A percentile compares a stretch with the other conserved stretches of the same genome.
These are phyloP conservation scores for Pichia scutulata DNA, from an alignment of 805 yeast species.

Conservation along the genomic window DNA sequence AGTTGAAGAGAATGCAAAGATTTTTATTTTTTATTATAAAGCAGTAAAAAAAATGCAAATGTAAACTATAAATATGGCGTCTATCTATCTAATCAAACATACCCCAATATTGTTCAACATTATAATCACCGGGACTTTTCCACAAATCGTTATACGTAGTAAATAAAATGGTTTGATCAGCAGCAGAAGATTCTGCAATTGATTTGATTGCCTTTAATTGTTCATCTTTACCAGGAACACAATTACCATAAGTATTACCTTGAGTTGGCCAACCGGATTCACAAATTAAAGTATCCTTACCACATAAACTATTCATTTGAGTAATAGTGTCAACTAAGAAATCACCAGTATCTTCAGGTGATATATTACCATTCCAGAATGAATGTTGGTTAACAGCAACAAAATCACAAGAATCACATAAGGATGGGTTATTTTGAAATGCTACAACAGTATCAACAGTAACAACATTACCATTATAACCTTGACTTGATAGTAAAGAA, in stretches of 20 bases:
- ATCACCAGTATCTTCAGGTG: constrained; percentile 45
- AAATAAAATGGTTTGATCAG: constrained; percentile 46
- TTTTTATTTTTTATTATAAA: too few species aligned
- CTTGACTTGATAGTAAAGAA: constrained; percentile 36
- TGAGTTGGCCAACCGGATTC: constrained; percentile 70
- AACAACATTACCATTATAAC: constrained; percentile 49
- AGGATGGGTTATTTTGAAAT: constrained; percentile 40
- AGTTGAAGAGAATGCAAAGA: too few species aligned
- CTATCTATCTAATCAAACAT: constrained; percentile 30
- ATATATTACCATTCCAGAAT: constrained; percentile 50
- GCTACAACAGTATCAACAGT: constrained; percentile 62
- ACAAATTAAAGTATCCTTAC: constrained; percentile 44
- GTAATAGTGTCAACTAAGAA: constrained; percentile 44
- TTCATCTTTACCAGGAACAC: constrained; percentile 48
- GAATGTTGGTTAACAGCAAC: constrained; percentile 65
- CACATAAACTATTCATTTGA: constrained; percentile 37
- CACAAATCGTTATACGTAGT: constrained; percentile 58
- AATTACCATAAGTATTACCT: constrained; percentile 43
- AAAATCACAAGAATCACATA: constrained; percentile 54
- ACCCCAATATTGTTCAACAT: constrained; percentile 61
- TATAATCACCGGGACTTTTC: constrained; percentile 49
- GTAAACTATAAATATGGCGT: background rate
- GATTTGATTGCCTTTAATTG: constrained; percentile 46
- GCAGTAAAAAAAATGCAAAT: background rate
- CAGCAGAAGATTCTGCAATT: constrained; percentile 37